Percentiles rank a stretch among this genome's conserved stretches.
phyloP scores from a whole-genome alignment of 352 stramenopile species.

The Blastocystis sp. region DNA sequence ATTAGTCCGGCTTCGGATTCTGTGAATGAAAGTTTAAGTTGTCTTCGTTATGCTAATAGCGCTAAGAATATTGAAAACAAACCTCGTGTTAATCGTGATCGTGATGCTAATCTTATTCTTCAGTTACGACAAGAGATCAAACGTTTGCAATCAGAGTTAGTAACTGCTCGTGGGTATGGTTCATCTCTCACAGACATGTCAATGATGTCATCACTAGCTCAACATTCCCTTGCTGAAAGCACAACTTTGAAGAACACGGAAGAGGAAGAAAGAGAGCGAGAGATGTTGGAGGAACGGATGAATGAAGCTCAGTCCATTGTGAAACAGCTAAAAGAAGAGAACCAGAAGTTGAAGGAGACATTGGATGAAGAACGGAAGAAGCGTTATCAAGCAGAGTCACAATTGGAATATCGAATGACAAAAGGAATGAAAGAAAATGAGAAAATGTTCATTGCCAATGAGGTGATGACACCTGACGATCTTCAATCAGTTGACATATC shows the following conservation, averaged over 20 bases:
- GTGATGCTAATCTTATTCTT: conserved; percentile 91
- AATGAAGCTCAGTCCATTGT: conserved; percentile 68
- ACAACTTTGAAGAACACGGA: neutral
- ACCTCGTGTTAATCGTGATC: conserved; percentile 93
- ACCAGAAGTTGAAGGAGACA: neutral
- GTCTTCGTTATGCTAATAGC: conserved; percentile 91
- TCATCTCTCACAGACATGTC: neutral
- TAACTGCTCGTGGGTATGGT: neutral
- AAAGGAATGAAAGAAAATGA: neutral
- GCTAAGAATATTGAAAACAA: conserved; percentile 99
- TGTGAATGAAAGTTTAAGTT: conserved; percentile 90
- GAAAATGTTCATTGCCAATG: neutral
- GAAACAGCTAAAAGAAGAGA: conserved; percentile 45
- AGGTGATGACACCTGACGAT: neutral
- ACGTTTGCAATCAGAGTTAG: conserved; percentile 76
- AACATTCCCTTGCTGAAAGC: neutral
- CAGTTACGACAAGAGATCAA: conserved; percentile 91
- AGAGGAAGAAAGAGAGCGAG: neutral
- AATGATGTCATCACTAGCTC: neutral
- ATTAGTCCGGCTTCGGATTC: conserved; percentile 76
- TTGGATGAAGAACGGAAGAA: neutral
- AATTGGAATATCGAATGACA: neutral
- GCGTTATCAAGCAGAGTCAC: neutral
- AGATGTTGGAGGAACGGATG: neutral
- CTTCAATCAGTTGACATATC: conserved; percentile 22